Evolutionary conservation across 2,329 filamentous ascomycete genomes (phyloP).

Genomic region (Thelonectria rubi): DNA sequence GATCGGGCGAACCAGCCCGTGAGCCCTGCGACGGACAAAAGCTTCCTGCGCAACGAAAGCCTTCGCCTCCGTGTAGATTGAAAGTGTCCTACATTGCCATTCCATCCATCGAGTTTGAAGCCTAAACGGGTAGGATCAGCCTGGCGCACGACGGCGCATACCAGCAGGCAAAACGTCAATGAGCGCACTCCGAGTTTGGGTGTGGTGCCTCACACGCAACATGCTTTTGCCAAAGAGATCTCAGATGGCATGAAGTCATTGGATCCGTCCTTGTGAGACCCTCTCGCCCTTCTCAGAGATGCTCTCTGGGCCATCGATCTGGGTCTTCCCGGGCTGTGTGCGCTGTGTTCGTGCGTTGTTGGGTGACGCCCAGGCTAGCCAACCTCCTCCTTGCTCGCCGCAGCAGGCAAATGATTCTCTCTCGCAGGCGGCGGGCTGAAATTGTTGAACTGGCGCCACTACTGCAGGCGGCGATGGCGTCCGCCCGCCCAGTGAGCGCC

Average conservation of each 20-base stretch:
- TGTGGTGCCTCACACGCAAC: conserved; percentile 12
- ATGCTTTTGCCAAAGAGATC: conserved; percentile 24
- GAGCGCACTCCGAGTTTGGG: conserved; percentile 36
- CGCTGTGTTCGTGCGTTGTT: conserved; percentile 4
- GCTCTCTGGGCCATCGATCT: conserved; percentile 6
- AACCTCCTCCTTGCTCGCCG: conserved; percentile 32
- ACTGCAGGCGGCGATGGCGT: conserved; percentile 36
- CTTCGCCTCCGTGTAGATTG: conserved; percentile 27
- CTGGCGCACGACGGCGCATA: conserved; percentile 25
- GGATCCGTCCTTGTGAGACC: conserved; percentile 34
- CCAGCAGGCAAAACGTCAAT: conserved; percentile 9
- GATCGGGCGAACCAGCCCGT: conserved; percentile 38
- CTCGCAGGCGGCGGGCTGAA: conserved; percentile 25
- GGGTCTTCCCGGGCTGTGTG: background rate
- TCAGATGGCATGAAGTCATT: conserved; percentile 48
- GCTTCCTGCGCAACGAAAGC: conserved; percentile 15
- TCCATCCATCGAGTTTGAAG: background rate
- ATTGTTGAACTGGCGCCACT: conserved; percentile 44
- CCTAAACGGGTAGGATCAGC: conserved; percentile 21
- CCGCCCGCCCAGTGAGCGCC: conserved; percentile 30
- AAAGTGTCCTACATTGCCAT: conserved; percentile 2
- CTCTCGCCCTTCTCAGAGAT: background rate
- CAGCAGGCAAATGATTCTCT: conserved; percentile 32
- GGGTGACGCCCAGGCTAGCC: background rate
- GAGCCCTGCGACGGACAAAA: conserved; percentile 30